Base-by-base conservation (phyloP, 805 yeast genomes). In the Gaillardinia entomophila region DNA sequence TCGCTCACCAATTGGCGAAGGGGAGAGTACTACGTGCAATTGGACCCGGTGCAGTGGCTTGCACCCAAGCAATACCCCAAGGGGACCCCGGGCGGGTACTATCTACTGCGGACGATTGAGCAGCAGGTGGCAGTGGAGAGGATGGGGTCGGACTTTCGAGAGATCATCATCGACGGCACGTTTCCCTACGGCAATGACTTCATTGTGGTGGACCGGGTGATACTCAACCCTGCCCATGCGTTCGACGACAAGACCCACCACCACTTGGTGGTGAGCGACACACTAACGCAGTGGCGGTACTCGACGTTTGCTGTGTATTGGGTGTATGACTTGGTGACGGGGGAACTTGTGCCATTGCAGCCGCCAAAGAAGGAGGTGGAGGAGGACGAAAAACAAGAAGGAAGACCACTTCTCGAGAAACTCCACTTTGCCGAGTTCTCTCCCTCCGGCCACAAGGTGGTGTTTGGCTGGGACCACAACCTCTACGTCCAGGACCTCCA, bases 221-320 rank as follows among this genome's bases (percentile, higher is more conserved):
- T 39, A 0, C 61, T 81, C 2, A 57, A 61, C 30, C 64, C 68
- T 5, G 43, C 60, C 0, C 48, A 68, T 10, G 57, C 67, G 4
- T 57, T 79, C 6, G 75, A 72, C 42, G 60, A 66, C 25, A 29
- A 31, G 3, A 56, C 68, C 15, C 68, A 48, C 13, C 35, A 60
- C 45, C 81, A 77, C 1, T 51, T 90, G 10, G 51, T 87, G 2
- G 57, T 58, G 4, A 68, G 92, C 0, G 72, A 84, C 34, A 35
- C 39, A 10, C 49, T 53, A 11, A 47, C 51, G 19, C 73, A 77
- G 46, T 66, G 68, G 68, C 44, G 71, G 28, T 62, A 60, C 32
- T 64, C 60, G 54, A 34, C 43, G 7, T 58, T 62, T 32, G 55
- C 66, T 0, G 29, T 60, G 12, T 65, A 54, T 38, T 66, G 71